Evolutionary conservation across 2,329 filamentous ascomycete genomes (phyloP).

Genomic region (Trematosphaeria pertusa): DNA sequence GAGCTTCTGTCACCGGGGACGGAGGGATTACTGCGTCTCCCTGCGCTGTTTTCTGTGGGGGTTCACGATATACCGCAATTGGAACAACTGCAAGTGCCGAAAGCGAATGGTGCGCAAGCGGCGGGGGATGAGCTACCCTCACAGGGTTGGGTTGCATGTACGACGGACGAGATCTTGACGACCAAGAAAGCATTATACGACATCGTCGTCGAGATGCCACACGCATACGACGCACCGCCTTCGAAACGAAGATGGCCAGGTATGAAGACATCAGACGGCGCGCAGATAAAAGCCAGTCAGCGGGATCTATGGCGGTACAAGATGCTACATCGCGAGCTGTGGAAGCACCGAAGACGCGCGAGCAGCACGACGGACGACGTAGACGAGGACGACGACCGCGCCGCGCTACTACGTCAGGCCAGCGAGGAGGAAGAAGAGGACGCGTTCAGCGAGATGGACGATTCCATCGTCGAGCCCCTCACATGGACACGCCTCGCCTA

Average conservation of each 20-base stretch:
- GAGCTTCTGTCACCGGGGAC: constrained; percentile 71
- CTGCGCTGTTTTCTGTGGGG: constrained; percentile 90
- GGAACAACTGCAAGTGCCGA: constrained; percentile 60
- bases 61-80: constrained; percentile 90
- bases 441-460: constrained; percentile 45
- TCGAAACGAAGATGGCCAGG: constrained; percentile 74
- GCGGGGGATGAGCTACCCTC: constrained; percentile 50
- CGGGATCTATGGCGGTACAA: constrained; percentile 80
- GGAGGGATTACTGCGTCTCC: constrained; percentile 68
- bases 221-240: constrained; percentile 60
- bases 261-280: constrained; percentile 69
- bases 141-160: constrained; percentile 89
- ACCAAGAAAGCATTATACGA: constrained; percentile 90
- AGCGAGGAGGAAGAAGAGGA: constrained; percentile 39
- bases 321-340: constrained; percentile 44
- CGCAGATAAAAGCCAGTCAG: constrained; percentile 82
- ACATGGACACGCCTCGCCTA: constrained; percentile 79
- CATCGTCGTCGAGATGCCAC: constrained; percentile 82
- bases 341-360: constrained; percentile 37
- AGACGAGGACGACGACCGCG: constrained; percentile 31
- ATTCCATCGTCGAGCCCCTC: constrained; percentile 60
- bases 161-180: constrained; percentile 89
- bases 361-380: constrained; percentile 27
- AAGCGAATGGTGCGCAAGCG: constrained; percentile 44
- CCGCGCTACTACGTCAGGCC: constrained; percentile 28